Conservation (phyloP, 2,329 filamentous ascomycete species). For the Ceratocystiopsis sp. region DNA sequence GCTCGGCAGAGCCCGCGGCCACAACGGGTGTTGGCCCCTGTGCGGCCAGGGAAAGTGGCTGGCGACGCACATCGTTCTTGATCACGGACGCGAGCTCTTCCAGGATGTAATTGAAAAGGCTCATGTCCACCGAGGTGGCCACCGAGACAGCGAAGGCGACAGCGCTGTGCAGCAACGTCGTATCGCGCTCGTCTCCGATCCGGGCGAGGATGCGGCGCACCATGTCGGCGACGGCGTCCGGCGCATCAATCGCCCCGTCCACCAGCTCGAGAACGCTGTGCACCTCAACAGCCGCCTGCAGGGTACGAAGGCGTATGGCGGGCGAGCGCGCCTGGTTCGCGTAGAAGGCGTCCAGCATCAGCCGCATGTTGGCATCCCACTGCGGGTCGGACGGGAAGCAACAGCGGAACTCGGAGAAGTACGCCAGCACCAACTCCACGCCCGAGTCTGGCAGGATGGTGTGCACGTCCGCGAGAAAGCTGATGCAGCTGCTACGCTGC, state of each 20-base stretch:
- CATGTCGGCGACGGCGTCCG: slow-evolving; percentile 39
- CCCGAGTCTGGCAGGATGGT: slow-evolving; percentile 46
- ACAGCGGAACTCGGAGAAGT: slow-evolving; percentile 51
- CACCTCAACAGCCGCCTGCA: slow-evolving; percentile 42
- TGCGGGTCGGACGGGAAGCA: slow-evolving; percentile 54
- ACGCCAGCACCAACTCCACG: slow-evolving; percentile 45
- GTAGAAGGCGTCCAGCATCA: slow-evolving; percentile 47
- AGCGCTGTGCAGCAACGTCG: slow-evolving; percentile 45
- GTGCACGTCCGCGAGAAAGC: slow-evolving; percentile 47
- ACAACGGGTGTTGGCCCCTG: slow-evolving; percentile 3
- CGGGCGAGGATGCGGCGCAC: slow-evolving; percentile 43
- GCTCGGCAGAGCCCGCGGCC: slow-evolving; percentile 13
- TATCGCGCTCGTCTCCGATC: slow-evolving; percentile 46
- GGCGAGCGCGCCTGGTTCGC: slow-evolving; percentile 42
- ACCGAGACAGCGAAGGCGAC: slow-evolving; percentile 49
- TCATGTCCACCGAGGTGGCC: slow-evolving; percentile 38
- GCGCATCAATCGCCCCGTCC: slow-evolving; percentile 27
- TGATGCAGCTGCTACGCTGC: slow-evolving; percentile 48
- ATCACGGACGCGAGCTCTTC: slow-evolving; percentile 34
- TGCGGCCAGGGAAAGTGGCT: slow-evolving; percentile 14
- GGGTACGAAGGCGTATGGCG: slow-evolving; percentile 42
- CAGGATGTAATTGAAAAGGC: slow-evolving; percentile 41
- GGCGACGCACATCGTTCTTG: slow-evolving; percentile 27
- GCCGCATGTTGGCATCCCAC: slow-evolving; percentile 47
- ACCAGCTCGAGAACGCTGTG: slow-evolving; percentile 42